These are phyloP conservation scores for Eruca vesicaria DNA, from an alignment of 441 rosid genomes.

Conservation along the genomic window DNA sequence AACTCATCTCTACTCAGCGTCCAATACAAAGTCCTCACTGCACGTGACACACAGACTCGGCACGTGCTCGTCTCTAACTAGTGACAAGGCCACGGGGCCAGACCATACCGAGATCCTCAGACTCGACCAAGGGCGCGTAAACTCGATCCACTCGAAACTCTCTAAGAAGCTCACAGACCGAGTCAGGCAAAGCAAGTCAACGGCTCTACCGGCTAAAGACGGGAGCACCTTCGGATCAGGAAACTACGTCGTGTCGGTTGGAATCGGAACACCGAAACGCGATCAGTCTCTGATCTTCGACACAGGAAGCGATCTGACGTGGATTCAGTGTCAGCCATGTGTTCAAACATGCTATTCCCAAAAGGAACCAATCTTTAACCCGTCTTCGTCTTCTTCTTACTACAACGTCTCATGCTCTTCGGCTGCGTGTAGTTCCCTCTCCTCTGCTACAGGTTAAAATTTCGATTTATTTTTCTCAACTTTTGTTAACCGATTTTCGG, in stretches of 20 bases:
- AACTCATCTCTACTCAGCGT: conserved; percentile 33
- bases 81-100: conserved; percentile 16
- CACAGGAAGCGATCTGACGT: conserved; percentile 68
- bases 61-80: conserved; percentile 50
- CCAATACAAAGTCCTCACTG: conserved; percentile 42
- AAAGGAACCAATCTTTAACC: conserved; percentile 49
- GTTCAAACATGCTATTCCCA: conserved; percentile 46
- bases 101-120: conserved; percentile 49
- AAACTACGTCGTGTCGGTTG: conserved; percentile 56
- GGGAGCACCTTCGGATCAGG: conserved; percentile 62
- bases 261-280: conserved; percentile 59
- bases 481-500: background rate
- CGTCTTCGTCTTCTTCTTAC: conserved; percentile 46
- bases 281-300: conserved; percentile 53
- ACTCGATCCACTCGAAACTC: conserved; percentile 48
- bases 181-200: conserved; percentile 20
- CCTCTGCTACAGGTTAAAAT: conserved; percentile 48
- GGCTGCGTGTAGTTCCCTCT: conserved; percentile 37
- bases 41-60: conserved; percentile 67
- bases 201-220: conserved; percentile 48
- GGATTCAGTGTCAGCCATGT: conserved; percentile 82
- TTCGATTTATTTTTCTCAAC: too few relatives aligned
- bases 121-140: conserved; percentile 55
- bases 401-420: conserved; percentile 50
- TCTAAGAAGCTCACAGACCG: conserved; percentile 19